These are phyloP conservation scores for Corynascus novoguineensis DNA, from an alignment of 495 filamentous ascomycete genomes.

Conservation along the genomic window DNA sequence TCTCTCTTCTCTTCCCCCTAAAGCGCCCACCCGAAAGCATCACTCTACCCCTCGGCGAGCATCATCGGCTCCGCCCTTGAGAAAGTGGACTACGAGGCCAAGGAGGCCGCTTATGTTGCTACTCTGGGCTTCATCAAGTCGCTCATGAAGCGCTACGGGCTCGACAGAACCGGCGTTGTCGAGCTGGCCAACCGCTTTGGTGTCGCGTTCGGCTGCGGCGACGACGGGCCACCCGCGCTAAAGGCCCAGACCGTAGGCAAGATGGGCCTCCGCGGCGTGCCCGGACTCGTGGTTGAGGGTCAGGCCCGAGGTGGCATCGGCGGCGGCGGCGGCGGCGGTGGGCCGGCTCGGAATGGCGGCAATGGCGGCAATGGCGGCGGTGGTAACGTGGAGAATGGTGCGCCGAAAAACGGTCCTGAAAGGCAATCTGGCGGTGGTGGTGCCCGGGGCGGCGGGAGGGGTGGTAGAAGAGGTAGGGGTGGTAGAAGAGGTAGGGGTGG, in stretches of 20 bases:
- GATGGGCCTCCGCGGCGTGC: conserved; percentile 33
- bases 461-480: background rate
- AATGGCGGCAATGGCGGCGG: background rate
- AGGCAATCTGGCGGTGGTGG: background rate
- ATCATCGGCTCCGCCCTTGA: conserved; percentile 25
- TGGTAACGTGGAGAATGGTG: background rate
- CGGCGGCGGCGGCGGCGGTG: background rate
- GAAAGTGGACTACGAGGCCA: conserved; percentile 23
- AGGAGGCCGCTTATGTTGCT: conserved; percentile 25
- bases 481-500: background rate
- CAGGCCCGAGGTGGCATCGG: background rate
- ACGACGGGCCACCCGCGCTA: conserved; percentile 20
- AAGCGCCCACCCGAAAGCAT: conserved; percentile 23
- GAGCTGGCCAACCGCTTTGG: conserved; percentile 25
- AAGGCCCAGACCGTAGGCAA: conserved; percentile 19
- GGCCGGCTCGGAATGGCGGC: background rate
- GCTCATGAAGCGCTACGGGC: conserved; percentile 16
- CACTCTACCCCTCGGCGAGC: conserved; percentile 14
- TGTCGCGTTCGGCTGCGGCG: conserved; percentile 20
- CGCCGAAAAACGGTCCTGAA: background rate
- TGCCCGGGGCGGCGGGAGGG: background rate
- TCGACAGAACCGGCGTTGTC: conserved; percentile 18
- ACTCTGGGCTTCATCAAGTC: conserved; percentile 27
- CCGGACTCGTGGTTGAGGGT: conserved; percentile 19
- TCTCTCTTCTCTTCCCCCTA: too few relatives aligned